phyloP scores from a whole-genome alignment of 2,329 filamentous ascomycete genomes.

The Thelonectria rubi region DNA sequence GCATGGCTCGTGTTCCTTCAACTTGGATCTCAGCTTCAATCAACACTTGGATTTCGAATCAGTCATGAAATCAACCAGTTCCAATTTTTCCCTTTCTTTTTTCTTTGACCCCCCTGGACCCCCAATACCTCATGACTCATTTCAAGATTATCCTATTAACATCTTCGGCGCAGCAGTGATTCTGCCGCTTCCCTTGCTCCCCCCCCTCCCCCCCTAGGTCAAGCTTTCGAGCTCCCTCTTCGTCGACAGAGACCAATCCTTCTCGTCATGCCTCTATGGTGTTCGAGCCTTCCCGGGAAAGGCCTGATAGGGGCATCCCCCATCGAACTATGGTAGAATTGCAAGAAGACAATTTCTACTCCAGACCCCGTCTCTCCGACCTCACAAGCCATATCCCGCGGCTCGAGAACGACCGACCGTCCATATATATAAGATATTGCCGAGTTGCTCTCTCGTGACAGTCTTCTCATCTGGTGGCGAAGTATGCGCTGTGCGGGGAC shows the following conservation, averaged over 20 bases:
- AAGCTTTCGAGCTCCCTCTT: background rate
- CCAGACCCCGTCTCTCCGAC: background rate
- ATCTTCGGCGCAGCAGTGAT: background rate
- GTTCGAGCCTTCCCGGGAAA: background rate
- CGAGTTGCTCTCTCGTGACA: conserved; percentile 2
- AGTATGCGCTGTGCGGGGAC: conserved; percentile 26
- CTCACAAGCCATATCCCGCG: background rate
- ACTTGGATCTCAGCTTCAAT: background rate
- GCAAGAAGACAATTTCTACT: conserved; percentile 4
- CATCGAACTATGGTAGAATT: background rate
- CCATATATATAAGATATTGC: conserved; percentile 4
- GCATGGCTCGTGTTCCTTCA: background rate
- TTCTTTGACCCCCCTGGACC: background rate
- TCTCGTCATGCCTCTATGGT: background rate
- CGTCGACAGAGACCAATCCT: background rate
- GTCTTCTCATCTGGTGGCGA: conserved; percentile 21
- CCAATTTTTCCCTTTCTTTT: background rate
- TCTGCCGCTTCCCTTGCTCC: background rate
- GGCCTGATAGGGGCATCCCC: background rate
- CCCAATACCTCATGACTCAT: background rate
- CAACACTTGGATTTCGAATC: background rate
- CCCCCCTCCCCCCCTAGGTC: background rate
- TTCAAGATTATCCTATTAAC: conserved; percentile 9
- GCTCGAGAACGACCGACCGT: background rate
- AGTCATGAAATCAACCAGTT: background rate